Base-by-base conservation (phyloP, 192 early-diverging fungal species). In the Entomortierella beljakovae region DNA sequence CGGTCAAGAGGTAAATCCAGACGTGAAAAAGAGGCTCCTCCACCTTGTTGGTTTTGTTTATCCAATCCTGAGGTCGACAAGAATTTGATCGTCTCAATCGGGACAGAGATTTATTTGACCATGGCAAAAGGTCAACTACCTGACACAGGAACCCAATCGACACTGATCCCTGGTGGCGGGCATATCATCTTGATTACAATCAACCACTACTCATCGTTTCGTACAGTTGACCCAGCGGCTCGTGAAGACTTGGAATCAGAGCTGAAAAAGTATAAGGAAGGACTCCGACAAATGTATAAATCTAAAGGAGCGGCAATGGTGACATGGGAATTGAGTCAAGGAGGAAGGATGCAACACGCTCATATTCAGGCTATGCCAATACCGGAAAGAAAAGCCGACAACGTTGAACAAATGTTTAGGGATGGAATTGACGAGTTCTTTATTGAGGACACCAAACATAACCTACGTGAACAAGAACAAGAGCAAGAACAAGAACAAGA, bases 21-120 rank as follows among this genome's bases (percentile, higher is more conserved):
- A 20, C 20, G 26, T 22, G 22, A 38, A 28, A 29, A 25, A 23
- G 29, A 53, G 3, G 26, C 38, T 35, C 64, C 43, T 22, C 57
- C 50, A 13, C 84, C 90, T 5, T 99, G 97, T 82, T 99, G 97
- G 97, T 99, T 99, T 81, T 99, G 97, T 75, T 83, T 99, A 51
- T 88, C 94, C 0, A 97, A 95, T 67, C 96, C 97, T 1, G 90
- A 92, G 40, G 82, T 97, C 26, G 94, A 92, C 70, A 94, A 95
- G 81, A 95, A 97, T 54, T 84, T 99, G 62, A 94, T 99, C 71
- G 88, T 92, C 2, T 89, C 92, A 1, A 93, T 98, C 79, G 92
- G 91, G 5, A 81, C 84, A 22, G 92, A 97, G 60, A 83, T 90
- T 8, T 99, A 99, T 65, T 56, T 94, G 34, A 90, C 96, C 15